Percentiles rank a stretch among this genome's conserved stretches.
Evolutionary conservation across 1,284 basidiomycete genomes (phyloP).

Genomic region (Abortiporus biennis): DNA sequence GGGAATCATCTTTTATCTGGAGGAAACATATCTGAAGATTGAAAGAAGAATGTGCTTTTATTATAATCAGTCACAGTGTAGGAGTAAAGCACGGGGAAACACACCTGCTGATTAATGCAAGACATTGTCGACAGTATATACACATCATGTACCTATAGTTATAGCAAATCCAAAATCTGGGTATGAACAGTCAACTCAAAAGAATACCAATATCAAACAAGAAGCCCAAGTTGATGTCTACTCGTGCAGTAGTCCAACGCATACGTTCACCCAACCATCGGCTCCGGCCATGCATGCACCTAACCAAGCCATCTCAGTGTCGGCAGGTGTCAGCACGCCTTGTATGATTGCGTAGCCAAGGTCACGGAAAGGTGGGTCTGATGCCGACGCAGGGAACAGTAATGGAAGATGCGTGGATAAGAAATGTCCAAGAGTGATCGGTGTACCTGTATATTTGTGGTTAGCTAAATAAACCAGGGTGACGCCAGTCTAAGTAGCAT

Average conservation of each 20-base stretch:
- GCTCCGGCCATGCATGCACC: conserved; percentile 86
- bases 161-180: too few species aligned
- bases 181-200: too few species aligned
- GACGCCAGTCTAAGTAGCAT: conserved; percentile 15
- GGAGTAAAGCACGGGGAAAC: too few species aligned
- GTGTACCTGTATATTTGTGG: conserved; percentile 35
- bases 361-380: conserved; percentile 29
- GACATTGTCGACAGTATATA: too few species aligned
- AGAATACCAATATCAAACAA: too few species aligned
- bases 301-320: conserved; percentile 90
- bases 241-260: conserved; percentile 47
- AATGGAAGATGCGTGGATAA: conserved; percentile 59
- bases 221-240: too few species aligned
- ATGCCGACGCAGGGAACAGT: conserved; percentile 45
- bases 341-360: conserved; percentile 76
- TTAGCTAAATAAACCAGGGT: conserved; percentile 4
- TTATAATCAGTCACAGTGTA: too few species aligned
- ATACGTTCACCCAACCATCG: conserved; percentile 92
- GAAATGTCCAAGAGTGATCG: conserved; percentile 55
- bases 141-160: too few species aligned
- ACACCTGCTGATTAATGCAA: too few species aligned
- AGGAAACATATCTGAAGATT: too few species aligned
- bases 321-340: conserved; percentile 81
- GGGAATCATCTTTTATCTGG: too few species aligned
- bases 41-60: too few species aligned